Base-by-base conservation (phyloP, 2,329 filamentous ascomycete genomes). In the Diaporthe sp. region DNA sequence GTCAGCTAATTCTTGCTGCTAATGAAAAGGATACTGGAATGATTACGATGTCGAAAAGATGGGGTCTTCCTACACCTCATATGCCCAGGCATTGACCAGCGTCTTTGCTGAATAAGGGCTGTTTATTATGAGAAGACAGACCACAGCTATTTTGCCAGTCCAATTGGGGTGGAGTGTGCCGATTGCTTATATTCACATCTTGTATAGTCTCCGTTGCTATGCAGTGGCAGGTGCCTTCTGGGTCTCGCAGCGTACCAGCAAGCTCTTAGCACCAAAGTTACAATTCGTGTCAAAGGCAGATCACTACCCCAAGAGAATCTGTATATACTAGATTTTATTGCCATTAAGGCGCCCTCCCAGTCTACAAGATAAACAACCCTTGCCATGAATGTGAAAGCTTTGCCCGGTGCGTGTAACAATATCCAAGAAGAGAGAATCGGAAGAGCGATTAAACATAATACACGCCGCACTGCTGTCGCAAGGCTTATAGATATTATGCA, bases 341-440 rank as follows among this genome's bases (percentile, higher is more conserved):
- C 65, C 49, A 53, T 42, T 39, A 55, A 55, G 65, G 65, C 65
- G 34, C 49, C 49, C 34, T 53, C 49, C 34, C 65, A 70, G 42
- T 55, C 34, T 55, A 70, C 65, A 55, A 55, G 65, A 70, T 55
- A 53, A 70, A 70, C 15, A 47, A 70, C 49, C 65, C 34, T 55
- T 70, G 65, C 65, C 42, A 55, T 70, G 65, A 70, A 70, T 53
- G 34, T 70, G 65, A 55, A 70, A 70, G 49, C 49, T 22, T 22
- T 28, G 65, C 34, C 49, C 65, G 15, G 65, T 55, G 47, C 47
- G 65, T 42, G 49, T 42, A 55, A 57, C 39, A 12, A 71, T 74
- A 75, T 76, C 65, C 75, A 74, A 76, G 72, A 75, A 74, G 72
- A 47, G 22, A 74, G 53, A 70, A 22, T 44, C 47, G 55, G 58